These are phyloP conservation scores for Kappamyces sp. DNA, from an alignment of 192 early-diverging fungal genomes.

Conservation along the genomic window DNA sequence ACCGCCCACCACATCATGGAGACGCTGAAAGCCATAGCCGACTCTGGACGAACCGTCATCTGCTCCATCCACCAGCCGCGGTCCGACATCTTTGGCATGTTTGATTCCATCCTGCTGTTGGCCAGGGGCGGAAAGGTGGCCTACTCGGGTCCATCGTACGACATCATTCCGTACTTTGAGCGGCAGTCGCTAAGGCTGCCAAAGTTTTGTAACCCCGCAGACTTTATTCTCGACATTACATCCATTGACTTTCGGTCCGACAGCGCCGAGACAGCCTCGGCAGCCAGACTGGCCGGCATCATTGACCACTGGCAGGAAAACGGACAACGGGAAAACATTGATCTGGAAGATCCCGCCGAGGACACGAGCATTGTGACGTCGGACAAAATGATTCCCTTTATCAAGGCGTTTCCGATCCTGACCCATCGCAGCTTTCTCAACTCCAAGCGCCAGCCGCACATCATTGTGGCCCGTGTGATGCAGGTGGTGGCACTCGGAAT, in stretches of 20 bases:
- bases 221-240: not conserved
- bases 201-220: not conserved
- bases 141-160: slow-evolving; percentile 79
- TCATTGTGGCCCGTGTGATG: slow-evolving; percentile 31
- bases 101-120: slow-evolving; percentile 75
- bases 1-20: slow-evolving; percentile 29
- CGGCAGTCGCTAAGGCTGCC: no score
- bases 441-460: slow-evolving; percentile 24
- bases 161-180: slow-evolving; percentile 29
- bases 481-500: slow-evolving; percentile 35
- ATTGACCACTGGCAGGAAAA: no score
- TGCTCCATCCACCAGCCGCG: slow-evolving; percentile 89
- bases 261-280: no score
- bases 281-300: no score
- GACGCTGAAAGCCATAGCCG: slow-evolving; percentile 23
- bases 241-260: no score
- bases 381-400: slow-evolving; percentile 9
- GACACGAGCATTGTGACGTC: not conserved
- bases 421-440: slow-evolving; percentile 28
- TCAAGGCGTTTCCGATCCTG: slow-evolving; percentile 23
- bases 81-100: slow-evolving; percentile 72
- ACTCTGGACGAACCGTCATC: slow-evolving; percentile 46
- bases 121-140: slow-evolving; percentile 62
- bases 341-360: not conserved
- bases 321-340: no score